These are phyloP conservation scores for Coniosporium tulheliwenetii DNA, from an alignment of 2,329 filamentous ascomycete genomes.

Conservation along the genomic window DNA sequence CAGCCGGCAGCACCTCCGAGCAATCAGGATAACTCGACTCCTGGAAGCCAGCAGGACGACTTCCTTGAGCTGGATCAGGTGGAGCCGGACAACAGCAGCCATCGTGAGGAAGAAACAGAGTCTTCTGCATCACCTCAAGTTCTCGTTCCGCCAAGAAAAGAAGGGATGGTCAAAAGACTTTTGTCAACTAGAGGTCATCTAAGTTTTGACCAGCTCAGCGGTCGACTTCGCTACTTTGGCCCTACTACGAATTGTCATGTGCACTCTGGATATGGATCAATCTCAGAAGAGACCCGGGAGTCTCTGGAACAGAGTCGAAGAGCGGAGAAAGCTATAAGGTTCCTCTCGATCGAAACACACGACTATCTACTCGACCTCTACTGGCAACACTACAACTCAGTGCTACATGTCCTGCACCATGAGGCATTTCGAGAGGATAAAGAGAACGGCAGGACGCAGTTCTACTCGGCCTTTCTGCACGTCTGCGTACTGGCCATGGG, in stretches of 20 bases:
- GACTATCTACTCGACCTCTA: slow-evolving; percentile 37
- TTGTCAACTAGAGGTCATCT: slow-evolving; percentile 35
- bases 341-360: slow-evolving; percentile 30
- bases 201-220: slow-evolving; percentile 35
- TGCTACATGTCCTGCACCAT: slow-evolving; percentile 33
- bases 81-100: slow-evolving; percentile 8
- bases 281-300: slow-evolving; percentile 21
- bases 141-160: slow-evolving; percentile 23
- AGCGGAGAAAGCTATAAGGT: slow-evolving; percentile 32
- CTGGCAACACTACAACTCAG: slow-evolving; percentile 36
- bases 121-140: slow-evolving; percentile 16
- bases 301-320: slow-evolving; percentile 30
- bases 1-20: slow-evolving; percentile 5
- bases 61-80: slow-evolving; percentile 9
- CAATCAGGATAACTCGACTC: slow-evolving; percentile 13
- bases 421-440: slow-evolving; percentile 33
- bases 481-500: slow-evolving; percentile 37
- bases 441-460: slow-evolving; percentile 28
- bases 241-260: slow-evolving; percentile 39
- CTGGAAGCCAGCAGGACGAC: slow-evolving; percentile 16
- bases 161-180: slow-evolving; percentile 32
- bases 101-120: slow-evolving; percentile 10
- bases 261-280: slow-evolving; percentile 25
- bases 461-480: slow-evolving; percentile 38
- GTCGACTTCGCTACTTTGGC: slow-evolving; percentile 36